phyloP scores from a whole-genome alignment of 495 filamentous ascomycete genomes.

The Cryomyces minteri region DNA sequence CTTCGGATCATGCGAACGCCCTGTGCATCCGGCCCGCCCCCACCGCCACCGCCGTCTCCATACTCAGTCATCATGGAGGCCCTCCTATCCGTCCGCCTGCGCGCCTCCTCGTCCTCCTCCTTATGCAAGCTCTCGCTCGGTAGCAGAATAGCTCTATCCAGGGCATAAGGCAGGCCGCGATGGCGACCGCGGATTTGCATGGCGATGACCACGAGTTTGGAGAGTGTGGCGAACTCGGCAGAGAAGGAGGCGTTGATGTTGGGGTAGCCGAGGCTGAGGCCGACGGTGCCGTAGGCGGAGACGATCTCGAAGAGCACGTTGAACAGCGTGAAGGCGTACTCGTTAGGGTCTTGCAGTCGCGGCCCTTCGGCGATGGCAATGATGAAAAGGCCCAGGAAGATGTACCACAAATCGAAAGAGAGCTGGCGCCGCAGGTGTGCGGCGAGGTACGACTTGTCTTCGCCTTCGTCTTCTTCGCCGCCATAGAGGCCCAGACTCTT shows the following conservation, averaged over 20 bases:
- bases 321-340: conserved; percentile 59
- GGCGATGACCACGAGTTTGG: conserved; percentile 82
- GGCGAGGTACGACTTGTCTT: conserved; percentile 62
- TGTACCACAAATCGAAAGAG: conserved; percentile 89
- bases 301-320: conserved; percentile 77
- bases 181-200: conserved; percentile 90
- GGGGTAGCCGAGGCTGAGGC: conserved; percentile 69
- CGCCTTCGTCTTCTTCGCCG: conserved; percentile 25
- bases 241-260: conserved; percentile 58
- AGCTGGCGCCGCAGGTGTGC: conserved; percentile 78
- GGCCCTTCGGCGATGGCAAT: conserved; percentile 67
- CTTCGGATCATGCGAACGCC: not conserved
- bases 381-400: conserved; percentile 76
- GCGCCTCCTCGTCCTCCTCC: conserved; percentile 43
- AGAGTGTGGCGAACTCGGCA: conserved; percentile 55
- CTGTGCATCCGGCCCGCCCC: not conserved
- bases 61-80: not conserved
- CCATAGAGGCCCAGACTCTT: conserved; percentile 70
- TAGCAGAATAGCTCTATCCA: conserved; percentile 78
- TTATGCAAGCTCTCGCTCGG: conserved; percentile 59
- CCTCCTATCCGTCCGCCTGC: conserved; percentile 17
- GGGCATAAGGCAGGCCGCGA: conserved; percentile 76
- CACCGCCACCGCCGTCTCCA: not conserved
- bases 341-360: conserved; percentile 33
- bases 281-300: conserved; percentile 88